These are phyloP conservation scores for Carnegiea gigantea DNA, from an alignment of 179 eudicot species.

Conservation along the genomic window DNA sequence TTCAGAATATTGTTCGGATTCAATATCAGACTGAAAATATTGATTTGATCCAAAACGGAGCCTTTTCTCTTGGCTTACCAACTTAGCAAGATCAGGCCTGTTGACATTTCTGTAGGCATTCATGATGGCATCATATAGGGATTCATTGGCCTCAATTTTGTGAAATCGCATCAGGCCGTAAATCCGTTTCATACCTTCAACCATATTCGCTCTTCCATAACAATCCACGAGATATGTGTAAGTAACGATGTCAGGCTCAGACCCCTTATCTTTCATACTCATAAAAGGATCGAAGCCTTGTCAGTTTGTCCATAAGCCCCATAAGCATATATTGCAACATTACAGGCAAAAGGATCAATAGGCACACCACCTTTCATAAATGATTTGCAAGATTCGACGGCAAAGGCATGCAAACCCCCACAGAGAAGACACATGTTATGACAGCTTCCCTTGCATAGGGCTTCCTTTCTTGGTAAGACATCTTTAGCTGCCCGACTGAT, in stretches of 20 bases:
- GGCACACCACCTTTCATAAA: constrained; percentile 32
- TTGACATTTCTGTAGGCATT: constrained; percentile 58
- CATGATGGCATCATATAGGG: constrained; percentile 55
- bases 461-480: constrained; percentile 52
- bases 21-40: constrained; percentile 39
- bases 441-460: constrained; percentile 59
- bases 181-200: constrained; percentile 75
- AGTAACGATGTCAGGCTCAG: constrained; percentile 60
- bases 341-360: constrained; percentile 48
- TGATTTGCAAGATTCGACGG: constrained; percentile 47
- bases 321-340: constrained; percentile 64
- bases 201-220: constrained; percentile 75
- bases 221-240: constrained; percentile 62
- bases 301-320: constrained; percentile 54
- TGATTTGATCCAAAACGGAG: constrained; percentile 39
- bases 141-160: constrained; percentile 55
- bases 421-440: constrained; percentile 59
- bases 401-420: constrained; percentile 56
- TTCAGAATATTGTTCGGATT: too few relatives aligned
- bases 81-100: constrained; percentile 66
- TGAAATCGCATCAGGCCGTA: constrained; percentile 52
- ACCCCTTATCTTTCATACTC: constrained; percentile 82
- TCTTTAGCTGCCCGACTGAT: constrained; percentile 55
- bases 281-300: constrained; percentile 65
- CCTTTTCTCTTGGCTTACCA: constrained; percentile 67